A percentile compares a stretch with the other conserved stretches of the same genome.
phyloP scores from a whole-genome alignment of 768 basidiomycete species.

The Termitomyces sp. region DNA sequence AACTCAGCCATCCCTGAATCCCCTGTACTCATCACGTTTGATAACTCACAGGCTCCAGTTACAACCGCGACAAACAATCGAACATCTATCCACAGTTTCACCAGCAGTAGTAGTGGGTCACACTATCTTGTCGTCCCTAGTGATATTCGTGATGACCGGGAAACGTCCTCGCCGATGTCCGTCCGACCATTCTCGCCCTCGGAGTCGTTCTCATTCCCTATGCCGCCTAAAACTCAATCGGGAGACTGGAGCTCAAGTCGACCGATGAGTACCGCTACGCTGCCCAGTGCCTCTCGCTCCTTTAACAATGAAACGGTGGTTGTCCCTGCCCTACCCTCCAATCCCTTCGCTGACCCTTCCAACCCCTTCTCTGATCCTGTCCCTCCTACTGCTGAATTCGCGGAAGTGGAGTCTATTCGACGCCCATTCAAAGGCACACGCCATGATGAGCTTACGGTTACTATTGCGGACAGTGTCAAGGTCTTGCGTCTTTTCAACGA shows the following conservation, averaged over 20 bases:
- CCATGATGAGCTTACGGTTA: conserved; percentile 56
- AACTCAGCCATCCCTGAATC: conserved; percentile 15
- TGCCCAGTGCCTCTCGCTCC: conserved; percentile 1
- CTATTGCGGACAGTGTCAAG: conserved; percentile 46
- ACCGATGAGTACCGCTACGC: conserved; percentile 17
- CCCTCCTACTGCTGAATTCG: conserved; percentile 24
- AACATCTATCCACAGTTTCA: conserved; percentile 37
- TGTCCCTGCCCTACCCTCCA: conserved; percentile 10
- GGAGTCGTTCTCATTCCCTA: conserved; percentile 68
- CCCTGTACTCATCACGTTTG: conserved; percentile 28
- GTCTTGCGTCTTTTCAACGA: conserved; percentile 59
- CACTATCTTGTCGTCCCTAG: conserved; percentile 37
- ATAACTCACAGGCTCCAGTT: conserved; percentile 19
- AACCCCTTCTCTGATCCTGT: conserved; percentile 33
- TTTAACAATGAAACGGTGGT: conserved; percentile 10
- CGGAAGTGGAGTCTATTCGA: conserved; percentile 43
- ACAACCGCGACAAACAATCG: conserved; percentile 13
- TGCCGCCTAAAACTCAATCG: conserved; percentile 40
- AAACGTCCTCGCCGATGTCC: conserved; percentile 48
- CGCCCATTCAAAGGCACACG: conserved; percentile 55
- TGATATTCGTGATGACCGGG: conserved; percentile 18
- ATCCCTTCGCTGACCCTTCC: conserved; percentile 27
- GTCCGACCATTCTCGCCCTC: conserved; percentile 65
- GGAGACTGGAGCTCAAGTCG: conserved; percentile 19
- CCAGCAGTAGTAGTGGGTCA: conserved; percentile 31